phyloP scores from a whole-genome alignment of 495 filamentous ascomycete genomes.

The Neurospora sp. region DNA sequence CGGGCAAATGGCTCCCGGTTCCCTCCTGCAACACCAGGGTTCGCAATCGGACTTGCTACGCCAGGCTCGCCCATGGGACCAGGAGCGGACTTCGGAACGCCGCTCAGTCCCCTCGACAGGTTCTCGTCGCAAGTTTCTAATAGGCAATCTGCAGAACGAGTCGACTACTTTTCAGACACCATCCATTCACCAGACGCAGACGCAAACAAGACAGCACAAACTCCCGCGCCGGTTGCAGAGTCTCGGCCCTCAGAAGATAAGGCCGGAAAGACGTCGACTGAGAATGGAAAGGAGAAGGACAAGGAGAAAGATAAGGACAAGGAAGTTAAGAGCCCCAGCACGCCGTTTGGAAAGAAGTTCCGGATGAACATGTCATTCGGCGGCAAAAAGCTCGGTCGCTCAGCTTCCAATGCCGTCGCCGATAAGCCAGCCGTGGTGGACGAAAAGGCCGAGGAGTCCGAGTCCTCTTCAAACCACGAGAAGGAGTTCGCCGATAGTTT shows the following conservation, averaged over 20 bases:
- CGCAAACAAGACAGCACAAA: conserved; percentile 21
- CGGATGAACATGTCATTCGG: conserved; percentile 72
- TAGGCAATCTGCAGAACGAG: conserved; percentile 30
- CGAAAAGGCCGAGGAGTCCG: conserved; percentile 55
- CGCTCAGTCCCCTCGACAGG: conserved; percentile 32
- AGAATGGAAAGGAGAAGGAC: conserved; percentile 27
- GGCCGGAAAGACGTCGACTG: conserved; percentile 24
- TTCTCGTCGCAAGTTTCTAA: conserved; percentile 16
- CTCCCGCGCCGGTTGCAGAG: conserved; percentile 15
- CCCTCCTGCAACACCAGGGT: conserved; percentile 56
- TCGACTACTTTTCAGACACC: conserved; percentile 37
- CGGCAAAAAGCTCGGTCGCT: conserved; percentile 69
- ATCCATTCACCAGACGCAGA: conserved; percentile 29
- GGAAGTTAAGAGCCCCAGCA: conserved; percentile 60
- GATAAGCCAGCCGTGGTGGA: conserved; percentile 68
- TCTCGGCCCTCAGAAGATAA: conserved; percentile 22
- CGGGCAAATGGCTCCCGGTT: conserved; percentile 49
- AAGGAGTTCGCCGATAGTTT: conserved; percentile 78
- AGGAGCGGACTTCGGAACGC: conserved; percentile 28
- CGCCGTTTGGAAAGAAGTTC: conserved; percentile 79
- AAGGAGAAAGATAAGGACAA: conserved; percentile 55
- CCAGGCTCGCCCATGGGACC: conserved; percentile 37
- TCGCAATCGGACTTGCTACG: conserved; percentile 72
- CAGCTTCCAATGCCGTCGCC: conserved; percentile 53
- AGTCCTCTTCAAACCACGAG: conserved; percentile 66